A percentile compares a stretch with the other conserved stretches of the same genome.
Conservation (phyloP, 2,329 filamentous ascomycete species). For the Davidsoniella eucalypti region DNA sequence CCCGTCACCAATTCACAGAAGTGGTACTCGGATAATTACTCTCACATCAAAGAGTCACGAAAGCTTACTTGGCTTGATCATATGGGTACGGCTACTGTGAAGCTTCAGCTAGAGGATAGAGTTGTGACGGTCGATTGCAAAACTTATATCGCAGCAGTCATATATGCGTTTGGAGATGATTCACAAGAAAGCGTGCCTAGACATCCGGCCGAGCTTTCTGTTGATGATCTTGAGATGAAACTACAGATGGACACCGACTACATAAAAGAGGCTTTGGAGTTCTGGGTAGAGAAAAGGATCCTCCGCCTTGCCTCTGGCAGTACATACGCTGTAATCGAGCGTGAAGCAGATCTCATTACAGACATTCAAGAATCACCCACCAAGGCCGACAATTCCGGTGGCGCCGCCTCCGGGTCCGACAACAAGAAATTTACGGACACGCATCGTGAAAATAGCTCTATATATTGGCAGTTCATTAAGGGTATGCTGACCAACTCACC, state of each 20-base stretch:
- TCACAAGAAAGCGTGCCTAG: slow-evolving; percentile 24
- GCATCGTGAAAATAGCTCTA: slow-evolving; percentile 40
- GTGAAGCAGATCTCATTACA: slow-evolving; percentile 12
- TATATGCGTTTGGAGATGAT: slow-evolving; percentile 50
- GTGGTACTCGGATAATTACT: slow-evolving; percentile 59
- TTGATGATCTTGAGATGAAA: slow-evolving; percentile 34
- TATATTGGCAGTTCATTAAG: slow-evolving; percentile 85
- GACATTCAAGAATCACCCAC: not conserved
- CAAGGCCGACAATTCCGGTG: slow-evolving; percentile 14
- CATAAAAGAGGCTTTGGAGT: slow-evolving; percentile 47
- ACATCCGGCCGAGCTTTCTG: slow-evolving; percentile 19
- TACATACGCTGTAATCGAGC: slow-evolving; percentile 53
- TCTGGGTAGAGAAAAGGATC: slow-evolving; percentile 55
- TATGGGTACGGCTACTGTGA: slow-evolving; percentile 63
- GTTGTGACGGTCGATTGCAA: slow-evolving; percentile 54
- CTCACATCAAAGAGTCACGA: slow-evolving; percentile 62
- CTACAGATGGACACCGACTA: slow-evolving; percentile 62
- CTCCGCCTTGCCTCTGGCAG: slow-evolving; percentile 39
- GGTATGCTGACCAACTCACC: slow-evolving; percentile 91
- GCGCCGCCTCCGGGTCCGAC: slow-evolving; percentile 16
- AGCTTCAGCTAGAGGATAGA: slow-evolving; percentile 70
- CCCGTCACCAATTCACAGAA: slow-evolving; percentile 44
- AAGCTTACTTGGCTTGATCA: slow-evolving; percentile 81
- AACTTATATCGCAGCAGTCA: slow-evolving; percentile 76
- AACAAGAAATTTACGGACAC: slow-evolving; percentile 29